These are phyloP conservation scores for Solanum hybrid DNA, from an alignment of 305 asterid genomes.

Conservation along the genomic window DNA sequence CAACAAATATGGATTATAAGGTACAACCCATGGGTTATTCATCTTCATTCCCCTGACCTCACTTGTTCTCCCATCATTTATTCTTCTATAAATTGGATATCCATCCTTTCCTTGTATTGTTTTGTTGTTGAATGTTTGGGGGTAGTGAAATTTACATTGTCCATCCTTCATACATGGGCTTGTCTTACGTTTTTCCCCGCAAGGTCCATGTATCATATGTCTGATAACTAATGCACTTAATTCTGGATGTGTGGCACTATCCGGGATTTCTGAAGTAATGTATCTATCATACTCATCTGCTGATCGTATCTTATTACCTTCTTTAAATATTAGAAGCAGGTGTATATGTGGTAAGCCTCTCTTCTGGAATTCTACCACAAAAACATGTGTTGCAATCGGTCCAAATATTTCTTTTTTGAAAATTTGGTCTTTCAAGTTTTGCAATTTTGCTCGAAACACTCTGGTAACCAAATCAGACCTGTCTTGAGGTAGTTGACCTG, in stretches of 20 bases:
- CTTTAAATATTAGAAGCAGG: background rate
- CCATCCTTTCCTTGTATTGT: background rate
- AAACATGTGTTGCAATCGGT: background rate
- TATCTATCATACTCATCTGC: background rate
- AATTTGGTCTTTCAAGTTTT: background rate
- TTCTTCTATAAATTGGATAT: background rate
- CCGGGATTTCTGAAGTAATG: background rate
- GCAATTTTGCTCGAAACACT: background rate
- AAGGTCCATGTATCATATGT: background rate
- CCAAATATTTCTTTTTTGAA: background rate
- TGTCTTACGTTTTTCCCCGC: background rate
- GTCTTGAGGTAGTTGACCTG: background rate
- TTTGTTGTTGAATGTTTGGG: background rate
- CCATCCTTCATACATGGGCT: background rate
- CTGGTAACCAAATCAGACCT: background rate
- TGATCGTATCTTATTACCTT: background rate
- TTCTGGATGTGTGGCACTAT: background rate
- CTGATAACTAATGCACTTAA: background rate
- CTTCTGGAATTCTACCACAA: background rate
- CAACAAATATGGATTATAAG: background rate
- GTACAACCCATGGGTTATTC: background rate
- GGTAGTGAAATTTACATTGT: background rate
- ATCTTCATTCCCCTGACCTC: background rate
- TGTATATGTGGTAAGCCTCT: background rate
- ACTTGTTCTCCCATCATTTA: background rate